Evolutionary conservation across 1,284 basidiomycete genomes (phyloP).

Genomic region (Fistulinella cinereoalba): DNA sequence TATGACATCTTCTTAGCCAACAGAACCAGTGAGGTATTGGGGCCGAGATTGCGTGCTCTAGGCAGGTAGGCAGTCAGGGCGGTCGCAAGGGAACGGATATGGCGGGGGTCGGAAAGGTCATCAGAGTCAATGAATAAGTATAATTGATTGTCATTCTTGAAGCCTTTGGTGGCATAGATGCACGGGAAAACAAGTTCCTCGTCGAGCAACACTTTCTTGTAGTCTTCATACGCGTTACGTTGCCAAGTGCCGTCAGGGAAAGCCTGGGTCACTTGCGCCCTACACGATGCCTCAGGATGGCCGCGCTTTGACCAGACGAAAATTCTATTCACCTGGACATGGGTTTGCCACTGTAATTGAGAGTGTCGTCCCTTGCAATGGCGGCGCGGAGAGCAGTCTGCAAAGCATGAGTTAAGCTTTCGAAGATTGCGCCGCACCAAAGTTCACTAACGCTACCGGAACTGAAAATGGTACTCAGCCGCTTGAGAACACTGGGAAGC

Average conservation of each 20-base stretch:
- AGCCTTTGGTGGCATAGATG: slow-evolving; percentile 23
- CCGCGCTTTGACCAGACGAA: not conserved
- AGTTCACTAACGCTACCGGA: slow-evolving; percentile 7
- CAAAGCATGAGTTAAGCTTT: not conserved
- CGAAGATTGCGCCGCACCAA: not conserved
- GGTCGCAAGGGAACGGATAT: slow-evolving; percentile 17
- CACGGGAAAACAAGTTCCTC: slow-evolving; percentile 23
- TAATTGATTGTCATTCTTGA: slow-evolving; percentile 21
- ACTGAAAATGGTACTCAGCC: slow-evolving; percentile 1
- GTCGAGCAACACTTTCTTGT: slow-evolving; percentile 20
- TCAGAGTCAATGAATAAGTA: slow-evolving; percentile 25
- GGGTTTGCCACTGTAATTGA: slow-evolving; percentile 9
- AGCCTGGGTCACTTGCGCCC: slow-evolving; percentile 13
- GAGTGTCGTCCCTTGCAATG: not conserved
- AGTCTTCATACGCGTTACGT: slow-evolving; percentile 19
- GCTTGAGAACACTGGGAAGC: slow-evolving; percentile 9
- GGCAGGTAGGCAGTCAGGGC: slow-evolving; percentile 15
- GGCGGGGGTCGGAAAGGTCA: slow-evolving; percentile 20
- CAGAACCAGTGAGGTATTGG: slow-evolving; percentile 21
- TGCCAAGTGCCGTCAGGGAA: slow-evolving; percentile 20
- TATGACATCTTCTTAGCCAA: slow-evolving; percentile 15
- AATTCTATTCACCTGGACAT: slow-evolving; percentile 14
- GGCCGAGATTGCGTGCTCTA: slow-evolving; percentile 14
- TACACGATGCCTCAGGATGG: slow-evolving; percentile 1
- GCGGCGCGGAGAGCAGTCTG: slow-evolving; percentile 6